A percentile compares a stretch with the other conserved stretches of the same genome.
phyloP scores from a whole-genome alignment of 768 basidiomycete species.

The Xerocomus brunneocitrinus region DNA sequence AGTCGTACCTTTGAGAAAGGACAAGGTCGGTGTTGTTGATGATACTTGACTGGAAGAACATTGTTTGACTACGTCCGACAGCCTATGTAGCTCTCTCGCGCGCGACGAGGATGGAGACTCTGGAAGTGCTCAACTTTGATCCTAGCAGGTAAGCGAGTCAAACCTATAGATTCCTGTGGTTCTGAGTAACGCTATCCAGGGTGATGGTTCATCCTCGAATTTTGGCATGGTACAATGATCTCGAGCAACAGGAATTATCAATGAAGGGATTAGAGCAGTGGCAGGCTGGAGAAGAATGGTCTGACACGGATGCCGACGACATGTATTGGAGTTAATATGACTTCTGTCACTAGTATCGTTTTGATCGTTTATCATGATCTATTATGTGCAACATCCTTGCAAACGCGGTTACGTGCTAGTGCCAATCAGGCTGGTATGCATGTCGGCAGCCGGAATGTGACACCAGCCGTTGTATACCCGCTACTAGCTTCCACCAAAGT shows the following conservation, averaged over 20 bases:
- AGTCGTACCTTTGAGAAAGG: slow-evolving; percentile 73
- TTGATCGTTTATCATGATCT: too few species aligned
- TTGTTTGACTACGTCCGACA: slow-evolving; percentile 18
- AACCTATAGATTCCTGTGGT: neutral
- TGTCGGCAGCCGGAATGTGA: too few species aligned
- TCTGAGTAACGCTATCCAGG: slow-evolving; percentile 31
- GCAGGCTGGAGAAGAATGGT: slow-evolving; percentile 16
- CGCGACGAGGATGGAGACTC: slow-evolving; percentile 58
- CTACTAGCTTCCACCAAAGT: neutral
- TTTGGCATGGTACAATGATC: slow-evolving; percentile 48
- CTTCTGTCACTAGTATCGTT: too few species aligned
- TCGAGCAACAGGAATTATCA: slow-evolving; percentile 16
- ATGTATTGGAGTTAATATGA: slow-evolving; percentile 19
- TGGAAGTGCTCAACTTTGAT: slow-evolving; percentile 65
- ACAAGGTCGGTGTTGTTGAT: slow-evolving; percentile 46
- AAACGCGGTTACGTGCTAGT: neutral
- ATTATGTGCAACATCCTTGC: too few species aligned
- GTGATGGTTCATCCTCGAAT: slow-evolving; percentile 64
- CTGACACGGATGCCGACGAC: slow-evolving; percentile 36
- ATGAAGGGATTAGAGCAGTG: slow-evolving; percentile 4
- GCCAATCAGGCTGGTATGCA: too few species aligned
- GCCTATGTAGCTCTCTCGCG: slow-evolving; percentile 73
- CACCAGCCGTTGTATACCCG: neutral
- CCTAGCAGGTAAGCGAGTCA: slow-evolving; percentile 44
- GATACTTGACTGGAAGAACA: neutral